phyloP scores from a whole-genome alignment of 2,329 filamentous ascomycete species.

The Monilinia fructicola region DNA sequence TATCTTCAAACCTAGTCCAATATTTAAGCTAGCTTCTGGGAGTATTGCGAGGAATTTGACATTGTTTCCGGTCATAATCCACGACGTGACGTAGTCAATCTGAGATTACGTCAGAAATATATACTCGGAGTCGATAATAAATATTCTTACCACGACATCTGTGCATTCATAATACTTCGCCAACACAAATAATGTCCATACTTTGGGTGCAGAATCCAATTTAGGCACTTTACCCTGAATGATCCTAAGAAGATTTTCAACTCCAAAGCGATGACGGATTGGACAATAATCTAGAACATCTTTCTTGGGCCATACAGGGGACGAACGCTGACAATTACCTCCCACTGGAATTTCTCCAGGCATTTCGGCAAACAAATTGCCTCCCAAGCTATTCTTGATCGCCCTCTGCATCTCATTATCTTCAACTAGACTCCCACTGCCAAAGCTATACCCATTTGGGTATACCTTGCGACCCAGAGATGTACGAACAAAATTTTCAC shows the following conservation, averaged over 20 bases:
- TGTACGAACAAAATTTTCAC: not conserved
- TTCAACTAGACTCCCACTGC: too few species aligned
- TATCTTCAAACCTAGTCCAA: conserved; percentile 52
- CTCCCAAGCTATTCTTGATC: not conserved
- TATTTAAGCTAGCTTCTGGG: conserved; percentile 59
- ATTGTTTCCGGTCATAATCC: conserved; percentile 58
- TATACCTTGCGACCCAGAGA: not conserved
- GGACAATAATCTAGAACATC: conserved; percentile 59
- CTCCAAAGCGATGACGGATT: conserved; percentile 60
- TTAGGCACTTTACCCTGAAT: conserved; percentile 55
- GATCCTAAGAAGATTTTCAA: conserved; percentile 61
- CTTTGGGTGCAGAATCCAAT: conserved; percentile 63
- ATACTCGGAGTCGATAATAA: conserved; percentile 10
- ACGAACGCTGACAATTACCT: not conserved
- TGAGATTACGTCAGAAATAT: conserved; percentile 16
- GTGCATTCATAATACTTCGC: conserved; percentile 58
- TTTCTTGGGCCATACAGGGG: not conserved
- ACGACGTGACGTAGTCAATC: conserved; percentile 52
- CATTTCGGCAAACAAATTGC: not conserved
- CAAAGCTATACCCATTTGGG: not conserved
- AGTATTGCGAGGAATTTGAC: conserved; percentile 60
- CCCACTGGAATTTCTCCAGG: not conserved
- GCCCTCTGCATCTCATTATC: conserved; percentile 1
- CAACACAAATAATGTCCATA: conserved; percentile 66
- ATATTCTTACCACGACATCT: conserved; percentile 44